Evolutionary conservation across 106 monocot genomes (phyloP).

Genomic region (Platanthera guangdongensis): DNA sequence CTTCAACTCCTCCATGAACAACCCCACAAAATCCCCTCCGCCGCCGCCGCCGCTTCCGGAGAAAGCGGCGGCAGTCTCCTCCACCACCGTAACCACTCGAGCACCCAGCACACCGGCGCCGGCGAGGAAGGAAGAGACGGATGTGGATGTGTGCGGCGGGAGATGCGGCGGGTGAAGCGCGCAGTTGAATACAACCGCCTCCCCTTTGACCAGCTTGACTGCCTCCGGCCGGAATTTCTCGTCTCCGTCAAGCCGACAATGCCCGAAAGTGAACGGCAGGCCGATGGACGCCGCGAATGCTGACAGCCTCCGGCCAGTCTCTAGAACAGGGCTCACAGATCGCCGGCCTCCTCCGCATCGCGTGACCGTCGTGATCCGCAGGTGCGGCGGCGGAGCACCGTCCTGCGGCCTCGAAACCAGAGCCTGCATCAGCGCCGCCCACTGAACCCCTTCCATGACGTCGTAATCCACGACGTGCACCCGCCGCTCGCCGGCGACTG

Average conservation of each 20-base stretch:
- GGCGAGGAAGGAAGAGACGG: constrained; percentile 34
- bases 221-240: constrained; percentile 35
- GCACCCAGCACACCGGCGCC: constrained; percentile 16
- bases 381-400: constrained; percentile 35
- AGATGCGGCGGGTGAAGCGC: constrained; percentile 38
- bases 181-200: constrained; percentile 41
- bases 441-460: constrained; percentile 51
- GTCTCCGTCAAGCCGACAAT: constrained; percentile 59
- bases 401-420: constrained; percentile 21
- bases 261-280: constrained; percentile 49
- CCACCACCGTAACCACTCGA: constrained; percentile 19
- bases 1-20: constrained; percentile 37
- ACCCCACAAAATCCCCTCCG: constrained; percentile 12
- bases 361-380: constrained; percentile 45
- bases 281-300: constrained; percentile 54
- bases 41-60: background rate
- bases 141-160: constrained; percentile 11
- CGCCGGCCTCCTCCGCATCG: constrained; percentile 8
- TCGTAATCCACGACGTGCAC: constrained; percentile 60
- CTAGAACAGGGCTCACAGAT: constrained; percentile 18
- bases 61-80: constrained; percentile 24
- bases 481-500: constrained; percentile 24
- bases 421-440: constrained; percentile 64
- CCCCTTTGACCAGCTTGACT: constrained; percentile 36
- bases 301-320: constrained; percentile 38